Base-by-base conservation (phyloP, 2,329 filamentous ascomycete species). In the Spiromastix sp. region DNA sequence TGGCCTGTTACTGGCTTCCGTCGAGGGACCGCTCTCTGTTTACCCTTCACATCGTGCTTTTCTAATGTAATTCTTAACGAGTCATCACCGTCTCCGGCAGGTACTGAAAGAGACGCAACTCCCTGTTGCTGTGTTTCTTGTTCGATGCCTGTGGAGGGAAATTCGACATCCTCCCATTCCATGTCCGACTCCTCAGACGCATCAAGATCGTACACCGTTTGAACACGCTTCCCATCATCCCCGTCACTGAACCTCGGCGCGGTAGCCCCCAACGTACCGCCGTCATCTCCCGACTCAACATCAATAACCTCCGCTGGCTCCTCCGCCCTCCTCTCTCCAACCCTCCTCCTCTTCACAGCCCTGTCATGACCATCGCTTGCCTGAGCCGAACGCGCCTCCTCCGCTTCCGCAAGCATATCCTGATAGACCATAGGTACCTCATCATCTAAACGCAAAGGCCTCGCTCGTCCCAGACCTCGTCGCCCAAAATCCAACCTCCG, bases 121-220 rank as follows among this genome's bases (percentile, higher is more conserved):
- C n/a, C n/a, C n/a, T 24, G 39, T 46, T 41, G 46, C 42, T 47
- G 33, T 40, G 54, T 34, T 40, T 52, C 9, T 40, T 54, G 48
- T 36, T 34, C 31, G 25, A 51, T 41, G 36, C 48, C 45, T 4
- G 35, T 42, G 11, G 50, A 43, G n/a, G 61, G 54, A 12, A 71
- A 52, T 36, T 68, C 64, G 30, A 77, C 64, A 43, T 77, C 74
- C 54, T 81, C 76, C 67, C 77, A 81, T 30, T 77, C 74, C 40
- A 72, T 58, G 34, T 48, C 49, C 33, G 42, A 47, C 17, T 50
- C 48, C 36, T 49, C 47, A 8, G 72, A 73, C n/a, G 71, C 71
- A 40, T 74, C 72, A 10, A 69, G 69, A 20, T 71, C 63, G 52
- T 67, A 59, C 46, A 63, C 43, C 28, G 56, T 52, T 46, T 62